Percentiles rank a stretch among this genome's conserved stretches.
Evolutionary conservation across 2,329 filamentous ascomycete species (phyloP).

Genomic region (Nigrograna mackinnonii): DNA sequence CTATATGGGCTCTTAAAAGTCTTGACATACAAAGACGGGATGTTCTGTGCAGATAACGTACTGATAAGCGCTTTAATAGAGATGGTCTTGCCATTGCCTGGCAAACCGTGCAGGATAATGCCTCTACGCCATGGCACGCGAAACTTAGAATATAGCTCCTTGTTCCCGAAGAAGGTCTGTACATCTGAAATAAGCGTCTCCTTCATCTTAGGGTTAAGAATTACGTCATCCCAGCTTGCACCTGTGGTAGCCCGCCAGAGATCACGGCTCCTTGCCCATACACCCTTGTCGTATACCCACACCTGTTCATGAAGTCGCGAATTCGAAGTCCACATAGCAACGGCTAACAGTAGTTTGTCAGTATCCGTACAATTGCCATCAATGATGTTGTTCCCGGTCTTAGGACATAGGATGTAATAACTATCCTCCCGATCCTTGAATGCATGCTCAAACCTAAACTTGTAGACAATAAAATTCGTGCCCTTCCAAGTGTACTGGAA

Average conservation of each 20-base stretch:
- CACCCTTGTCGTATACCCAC: conserved; percentile 65
- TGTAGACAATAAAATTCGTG: no score
- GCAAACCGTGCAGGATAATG: conserved; percentile 56
- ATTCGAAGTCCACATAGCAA: conserved; percentile 57
- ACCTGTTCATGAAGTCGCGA: conserved; percentile 67
- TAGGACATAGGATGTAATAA: no score
- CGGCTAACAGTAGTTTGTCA: conserved; percentile 58
- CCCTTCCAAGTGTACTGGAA: no score
- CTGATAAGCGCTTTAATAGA: conserved; percentile 71
- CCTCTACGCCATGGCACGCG: conserved; percentile 54
- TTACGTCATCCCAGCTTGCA: conserved; percentile 65
- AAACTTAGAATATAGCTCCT: conserved; percentile 44
- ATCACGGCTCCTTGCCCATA: conserved; percentile 63
- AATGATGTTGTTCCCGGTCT: no score
- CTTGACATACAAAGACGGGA: conserved; percentile 60
- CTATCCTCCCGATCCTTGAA: no score
- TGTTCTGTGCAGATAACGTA: conserved; percentile 55
- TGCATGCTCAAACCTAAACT: no score
- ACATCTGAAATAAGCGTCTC: conserved; percentile 64
- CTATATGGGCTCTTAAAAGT: conserved; percentile 48
- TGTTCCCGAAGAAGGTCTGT: conserved; percentile 53
- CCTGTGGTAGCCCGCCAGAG: conserved; percentile 54
- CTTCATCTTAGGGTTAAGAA: conserved; percentile 66
- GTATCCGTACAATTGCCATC: conserved; percentile 26
- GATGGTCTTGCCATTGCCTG: conserved; percentile 69